Percentiles rank a stretch among this genome's conserved stretches.
These are phyloP conservation scores for Xylariaceae sp. DNA, from an alignment of 2,329 filamentous ascomycete genomes.

Conservation along the genomic window DNA sequence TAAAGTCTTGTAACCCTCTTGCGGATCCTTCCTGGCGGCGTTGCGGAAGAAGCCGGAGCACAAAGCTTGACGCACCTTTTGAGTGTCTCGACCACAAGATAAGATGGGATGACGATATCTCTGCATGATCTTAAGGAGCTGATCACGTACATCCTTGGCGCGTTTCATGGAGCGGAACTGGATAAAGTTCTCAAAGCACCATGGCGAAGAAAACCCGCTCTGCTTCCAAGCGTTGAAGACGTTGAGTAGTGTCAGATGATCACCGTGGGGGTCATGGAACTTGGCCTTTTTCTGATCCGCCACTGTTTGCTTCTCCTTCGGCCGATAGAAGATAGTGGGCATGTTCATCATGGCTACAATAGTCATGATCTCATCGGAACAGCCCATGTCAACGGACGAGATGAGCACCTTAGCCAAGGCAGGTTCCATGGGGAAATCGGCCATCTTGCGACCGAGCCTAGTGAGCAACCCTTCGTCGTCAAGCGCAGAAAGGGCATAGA, in stretches of 20 bases:
- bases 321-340: constrained; percentile 87
- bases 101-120: constrained; percentile 83
- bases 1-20: constrained; percentile 97
- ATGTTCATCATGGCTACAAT: constrained; percentile 95
- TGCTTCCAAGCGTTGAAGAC: constrained; percentile 98
- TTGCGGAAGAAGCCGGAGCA: constrained; percentile 97
- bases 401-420: constrained; percentile 90
- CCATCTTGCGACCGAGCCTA: constrained; percentile 92
- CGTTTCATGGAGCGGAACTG: constrained; percentile 88
- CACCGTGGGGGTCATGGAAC: constrained; percentile 93
- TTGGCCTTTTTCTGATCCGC: constrained; percentile 98
- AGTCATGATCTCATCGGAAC: constrained; percentile 90
- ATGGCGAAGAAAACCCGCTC: constrained; percentile 79
- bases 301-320: constrained; percentile 95
- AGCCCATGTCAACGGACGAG: constrained; percentile 82
- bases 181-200: constrained; percentile 99
- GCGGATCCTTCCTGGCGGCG: constrained; percentile 89
- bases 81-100: constrained; percentile 86
- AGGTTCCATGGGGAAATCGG: constrained; percentile 98
- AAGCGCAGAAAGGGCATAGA: constrained; percentile 88
- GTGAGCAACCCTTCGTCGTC: constrained; percentile 96
- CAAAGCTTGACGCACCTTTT: constrained; percentile 84
- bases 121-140: constrained; percentile 92
- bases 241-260: constrained; percentile 93
- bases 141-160: constrained; percentile 89